phyloP scores from a whole-genome alignment of 345 rosid genomes.

The Alliaria petiolata region DNA sequence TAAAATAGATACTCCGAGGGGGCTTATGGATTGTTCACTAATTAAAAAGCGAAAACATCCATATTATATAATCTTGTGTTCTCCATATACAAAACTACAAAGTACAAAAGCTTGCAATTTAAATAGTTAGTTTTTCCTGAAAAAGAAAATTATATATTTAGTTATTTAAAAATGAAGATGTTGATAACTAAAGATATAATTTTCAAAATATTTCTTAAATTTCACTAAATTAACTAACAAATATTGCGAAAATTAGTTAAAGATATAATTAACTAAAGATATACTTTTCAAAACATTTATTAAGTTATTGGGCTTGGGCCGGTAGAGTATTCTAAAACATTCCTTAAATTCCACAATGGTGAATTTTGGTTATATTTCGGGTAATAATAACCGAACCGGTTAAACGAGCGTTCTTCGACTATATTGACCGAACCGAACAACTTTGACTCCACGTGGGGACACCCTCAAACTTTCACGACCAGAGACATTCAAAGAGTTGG shows the following conservation, averaged over 20 bases:
- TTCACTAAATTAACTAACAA: no score
- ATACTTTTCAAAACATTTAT: no score
- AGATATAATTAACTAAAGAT: no score
- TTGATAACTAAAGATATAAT: not conserved
- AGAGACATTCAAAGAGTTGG: conserved; percentile 9
- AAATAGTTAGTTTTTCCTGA: no score
- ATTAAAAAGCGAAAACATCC: not conserved
- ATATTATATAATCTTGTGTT: no score
- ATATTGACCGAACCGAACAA: not conserved
- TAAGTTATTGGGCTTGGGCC: not conserved
- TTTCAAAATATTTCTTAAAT: no score
- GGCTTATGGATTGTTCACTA: not conserved
- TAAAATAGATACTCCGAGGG: not conserved
- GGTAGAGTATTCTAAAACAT: not conserved
- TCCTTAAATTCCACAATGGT: not conserved
- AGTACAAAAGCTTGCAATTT: no score
- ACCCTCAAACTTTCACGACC: conserved; percentile 5
- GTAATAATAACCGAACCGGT: not conserved
- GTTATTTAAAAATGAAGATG: not conserved
- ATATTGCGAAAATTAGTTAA: no score
- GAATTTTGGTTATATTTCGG: not conserved
- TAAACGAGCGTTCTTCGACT: not conserved
- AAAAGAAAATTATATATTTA: no score
- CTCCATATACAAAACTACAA: no score
- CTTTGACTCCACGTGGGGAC: not conserved